These are phyloP conservation scores for Paramecium pentaurelia DNA, from an alignment of 73 alveolate species.

Conservation along the genomic window DNA sequence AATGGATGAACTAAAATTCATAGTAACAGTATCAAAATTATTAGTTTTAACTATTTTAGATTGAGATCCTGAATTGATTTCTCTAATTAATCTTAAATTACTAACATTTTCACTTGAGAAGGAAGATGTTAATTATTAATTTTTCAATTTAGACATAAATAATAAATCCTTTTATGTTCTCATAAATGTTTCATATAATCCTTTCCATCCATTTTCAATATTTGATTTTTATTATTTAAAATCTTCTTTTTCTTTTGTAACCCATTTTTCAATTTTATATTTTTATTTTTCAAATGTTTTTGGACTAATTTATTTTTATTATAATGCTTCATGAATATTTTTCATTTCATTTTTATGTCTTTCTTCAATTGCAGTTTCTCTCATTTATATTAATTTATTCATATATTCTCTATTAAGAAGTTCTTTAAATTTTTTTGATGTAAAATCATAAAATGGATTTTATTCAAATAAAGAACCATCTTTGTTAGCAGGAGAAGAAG, in stretches of 20 bases:
- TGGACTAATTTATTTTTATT: constrained; percentile 63
- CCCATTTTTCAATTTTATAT: constrained; percentile 69
- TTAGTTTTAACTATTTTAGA: not conserved
- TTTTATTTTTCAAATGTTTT: constrained; percentile 52
- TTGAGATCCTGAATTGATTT: not conserved
- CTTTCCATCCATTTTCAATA: constrained; percentile 46
- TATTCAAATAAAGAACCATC: constrained; percentile 22
- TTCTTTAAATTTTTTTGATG: constrained; percentile 19
- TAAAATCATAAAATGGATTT: constrained; percentile 20
- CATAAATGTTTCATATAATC: constrained; percentile 42
- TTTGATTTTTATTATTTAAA: not conserved
- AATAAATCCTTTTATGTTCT: constrained; percentile 31
- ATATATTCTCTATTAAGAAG: not conserved
- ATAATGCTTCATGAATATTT: constrained; percentile 60
- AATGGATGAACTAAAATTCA: constrained; percentile 24
- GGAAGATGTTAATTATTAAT: not conserved
- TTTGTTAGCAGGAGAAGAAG: not conserved
- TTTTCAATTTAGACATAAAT: not conserved
- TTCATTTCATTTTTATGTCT: constrained; percentile 60
- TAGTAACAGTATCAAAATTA: not conserved
- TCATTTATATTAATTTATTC: constrained; percentile 63
- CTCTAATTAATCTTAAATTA: not conserved
- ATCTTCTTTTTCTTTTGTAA: constrained; percentile 69
- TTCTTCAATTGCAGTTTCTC: constrained; percentile 73
- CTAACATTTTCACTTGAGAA: constrained; percentile 21